phyloP scores from a whole-genome alignment of 1,284 basidiomycete genomes.

The Heliocybe sulcata region DNA sequence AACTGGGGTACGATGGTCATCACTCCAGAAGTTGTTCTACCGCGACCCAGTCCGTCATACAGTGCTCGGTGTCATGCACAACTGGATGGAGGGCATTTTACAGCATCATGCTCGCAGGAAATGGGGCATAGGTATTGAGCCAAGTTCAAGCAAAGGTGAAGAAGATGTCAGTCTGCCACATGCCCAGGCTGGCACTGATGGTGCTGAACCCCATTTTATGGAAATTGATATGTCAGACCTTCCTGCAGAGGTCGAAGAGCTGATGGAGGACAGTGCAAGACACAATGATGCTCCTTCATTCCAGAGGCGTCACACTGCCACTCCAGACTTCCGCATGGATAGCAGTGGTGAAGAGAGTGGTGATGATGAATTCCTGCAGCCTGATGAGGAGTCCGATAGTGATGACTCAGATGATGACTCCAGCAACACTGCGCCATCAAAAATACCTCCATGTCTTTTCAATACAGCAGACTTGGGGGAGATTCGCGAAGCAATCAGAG shows the following conservation, averaged over 20 bases:
- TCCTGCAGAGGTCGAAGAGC: background rate
- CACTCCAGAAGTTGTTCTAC: conserved; percentile 19
- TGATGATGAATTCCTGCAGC: background rate
- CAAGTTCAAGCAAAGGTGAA: background rate
- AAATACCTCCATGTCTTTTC: background rate
- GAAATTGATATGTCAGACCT: background rate
- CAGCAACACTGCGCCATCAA: background rate
- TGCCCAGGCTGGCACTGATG: background rate
- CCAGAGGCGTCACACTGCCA: background rate
- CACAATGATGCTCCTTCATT: background rate
- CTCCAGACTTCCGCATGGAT: background rate
- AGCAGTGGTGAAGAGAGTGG: background rate
- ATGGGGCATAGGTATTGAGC: conserved; percentile 13
- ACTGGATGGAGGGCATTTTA: conserved; percentile 24
- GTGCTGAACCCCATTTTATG: background rate
- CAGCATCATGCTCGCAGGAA: conserved; percentile 17
- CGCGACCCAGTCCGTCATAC: conserved; percentile 23
- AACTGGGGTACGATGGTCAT: conserved; percentile 20
- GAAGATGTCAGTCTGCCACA: background rate
- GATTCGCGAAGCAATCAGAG: conserved; percentile 10
- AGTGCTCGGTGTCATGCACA: conserved; percentile 25
- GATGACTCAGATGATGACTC: background rate
- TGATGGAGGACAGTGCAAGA: background rate
- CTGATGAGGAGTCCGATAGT: background rate
- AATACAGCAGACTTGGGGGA: background rate